phyloP scores from a whole-genome alignment of 805 yeast species.

The Ogataea philodendri region DNA sequence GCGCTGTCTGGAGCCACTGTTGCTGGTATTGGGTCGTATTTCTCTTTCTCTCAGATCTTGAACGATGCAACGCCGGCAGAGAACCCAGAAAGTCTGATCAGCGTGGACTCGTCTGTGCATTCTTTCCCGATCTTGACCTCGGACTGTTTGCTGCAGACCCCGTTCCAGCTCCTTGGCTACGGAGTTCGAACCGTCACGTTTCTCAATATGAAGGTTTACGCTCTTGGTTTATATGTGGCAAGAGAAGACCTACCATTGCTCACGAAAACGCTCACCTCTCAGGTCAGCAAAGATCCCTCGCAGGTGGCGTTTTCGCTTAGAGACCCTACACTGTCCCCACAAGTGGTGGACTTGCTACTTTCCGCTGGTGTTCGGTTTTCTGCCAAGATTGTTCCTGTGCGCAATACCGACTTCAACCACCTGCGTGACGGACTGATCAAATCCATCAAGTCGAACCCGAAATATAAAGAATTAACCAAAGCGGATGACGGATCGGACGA shows the following conservation, averaged over 20 bases:
- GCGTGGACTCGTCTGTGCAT: slow-evolving; percentile 30
- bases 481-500: slow-evolving; percentile 42
- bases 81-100: slow-evolving; percentile 14
- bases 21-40: slow-evolving; percentile 1
- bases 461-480: slow-evolving; percentile 47
- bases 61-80: slow-evolving; percentile 15
- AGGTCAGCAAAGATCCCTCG: slow-evolving; percentile 2
- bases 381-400: slow-evolving; percentile 78
- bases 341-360: slow-evolving; percentile 55
- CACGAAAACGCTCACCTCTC: slow-evolving; percentile 16
- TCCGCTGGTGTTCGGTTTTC: slow-evolving; percentile 59
- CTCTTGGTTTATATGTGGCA: slow-evolving; percentile 77
- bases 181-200: slow-evolving; percentile 87
- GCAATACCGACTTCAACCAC: slow-evolving; percentile 90
- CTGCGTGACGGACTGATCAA: slow-evolving; percentile 85
- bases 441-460: slow-evolving; percentile 67
- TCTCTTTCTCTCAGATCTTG: slow-evolving; percentile 3
- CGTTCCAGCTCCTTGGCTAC: slow-evolving; percentile 63
- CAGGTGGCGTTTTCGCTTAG: slow-evolving; percentile 44
- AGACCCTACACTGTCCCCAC: slow-evolving; percentile 51
- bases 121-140: slow-evolving; percentile 28
- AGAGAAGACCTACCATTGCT: slow-evolving; percentile 49
- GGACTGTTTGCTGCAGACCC: slow-evolving; percentile 19
- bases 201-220: slow-evolving; percentile 79
- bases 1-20: slow-evolving; percentile 7